A percentile compares a stretch with the other conserved stretches of the same genome.
These are phyloP conservation scores for Kluyveromyces sp. DNA, from an alignment of 1,139 yeast species.

Conservation along the genomic window DNA sequence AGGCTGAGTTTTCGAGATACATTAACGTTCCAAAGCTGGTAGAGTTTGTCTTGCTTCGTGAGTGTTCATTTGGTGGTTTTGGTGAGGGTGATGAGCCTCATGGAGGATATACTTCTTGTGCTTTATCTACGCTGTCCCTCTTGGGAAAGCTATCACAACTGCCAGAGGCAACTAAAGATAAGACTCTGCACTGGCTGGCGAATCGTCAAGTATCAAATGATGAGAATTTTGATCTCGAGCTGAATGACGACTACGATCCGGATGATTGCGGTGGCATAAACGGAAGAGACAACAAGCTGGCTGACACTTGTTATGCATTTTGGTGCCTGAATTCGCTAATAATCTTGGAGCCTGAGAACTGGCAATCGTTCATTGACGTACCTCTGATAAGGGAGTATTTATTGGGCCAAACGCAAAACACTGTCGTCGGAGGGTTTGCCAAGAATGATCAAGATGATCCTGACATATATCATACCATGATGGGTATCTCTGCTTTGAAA, in stretches of 20 bases:
- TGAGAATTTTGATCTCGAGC: conserved; percentile 24
- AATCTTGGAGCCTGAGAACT: conserved; percentile 28
- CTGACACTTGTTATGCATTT: conserved; percentile 89
- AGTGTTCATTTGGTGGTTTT: conserved; percentile 63
- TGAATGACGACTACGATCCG: conserved; percentile 26
- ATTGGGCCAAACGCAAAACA: conserved; percentile 54
- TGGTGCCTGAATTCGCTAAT: conserved; percentile 69
- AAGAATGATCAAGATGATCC: conserved; percentile 60
- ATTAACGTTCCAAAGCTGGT: conserved; percentile 39
- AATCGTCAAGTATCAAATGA: conserved; percentile 49
- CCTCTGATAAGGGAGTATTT: conserved; percentile 42
- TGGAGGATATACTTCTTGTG: conserved; percentile 85
- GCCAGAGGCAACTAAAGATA: conserved; percentile 18
- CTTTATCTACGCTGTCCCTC: conserved; percentile 54
- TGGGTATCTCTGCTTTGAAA: conserved; percentile 54
- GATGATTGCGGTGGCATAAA: conserved; percentile 68
- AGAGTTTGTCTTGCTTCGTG: conserved; percentile 39
- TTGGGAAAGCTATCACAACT: conserved; percentile 32
- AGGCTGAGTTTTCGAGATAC: conserved; percentile 31
- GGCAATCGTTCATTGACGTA: conserved; percentile 34
- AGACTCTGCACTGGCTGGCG: conserved; percentile 51
- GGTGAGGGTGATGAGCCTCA: conserved; percentile 66
- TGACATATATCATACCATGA: conserved; percentile 61
- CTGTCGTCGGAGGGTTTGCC: conserved; percentile 73
- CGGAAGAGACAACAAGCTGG: conserved; percentile 78